These are phyloP conservation scores for Claviceps citrina DNA, from an alignment of 2,329 filamentous ascomycete species.

Conservation along the genomic window DNA sequence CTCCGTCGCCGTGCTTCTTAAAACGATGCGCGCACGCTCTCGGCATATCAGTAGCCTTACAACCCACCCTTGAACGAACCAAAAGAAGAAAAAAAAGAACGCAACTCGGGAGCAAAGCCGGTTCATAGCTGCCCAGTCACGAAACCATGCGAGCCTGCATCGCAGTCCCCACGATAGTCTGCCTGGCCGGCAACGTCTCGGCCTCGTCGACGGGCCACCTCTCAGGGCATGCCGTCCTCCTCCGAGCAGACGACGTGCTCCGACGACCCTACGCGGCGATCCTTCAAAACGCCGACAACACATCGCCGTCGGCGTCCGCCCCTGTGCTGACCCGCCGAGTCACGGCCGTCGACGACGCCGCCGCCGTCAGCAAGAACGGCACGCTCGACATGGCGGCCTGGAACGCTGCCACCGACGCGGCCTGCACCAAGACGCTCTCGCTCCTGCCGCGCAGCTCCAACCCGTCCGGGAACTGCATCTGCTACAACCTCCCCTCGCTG, in stretches of 20 bases:
- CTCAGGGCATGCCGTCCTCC: not conserved
- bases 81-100: too few species aligned
- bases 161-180: slow-evolving; percentile 1
- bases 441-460: slow-evolving; percentile 46
- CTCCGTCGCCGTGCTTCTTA: too few species aligned
- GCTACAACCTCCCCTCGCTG: slow-evolving; percentile 65
- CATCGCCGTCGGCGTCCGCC: not conserved
- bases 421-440: slow-evolving; percentile 43
- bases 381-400: slow-evolving; percentile 40
- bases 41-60: not conserved
- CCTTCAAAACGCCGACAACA: not conserved
- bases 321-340: not conserved
- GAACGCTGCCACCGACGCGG: slow-evolving; percentile 37
- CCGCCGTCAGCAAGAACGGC: slow-evolving; percentile 24
- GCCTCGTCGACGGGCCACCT: not conserved
- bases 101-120: too few species aligned
- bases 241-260: slow-evolving; percentile 5
- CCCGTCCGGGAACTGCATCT: slow-evolving; percentile 61
- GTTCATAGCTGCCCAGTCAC: too few species aligned
- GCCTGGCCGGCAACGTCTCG: slow-evolving; percentile 1
- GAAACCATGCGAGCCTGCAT: slow-evolving; percentile 1
- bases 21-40: not conserved
- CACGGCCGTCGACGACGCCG: slow-evolving; percentile 5
- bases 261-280: slow-evolving; percentile 2
- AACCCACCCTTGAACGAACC: too few species aligned